Base-by-base conservation (phyloP, 306 rosid genomes). In the Sindora glabra region DNA sequence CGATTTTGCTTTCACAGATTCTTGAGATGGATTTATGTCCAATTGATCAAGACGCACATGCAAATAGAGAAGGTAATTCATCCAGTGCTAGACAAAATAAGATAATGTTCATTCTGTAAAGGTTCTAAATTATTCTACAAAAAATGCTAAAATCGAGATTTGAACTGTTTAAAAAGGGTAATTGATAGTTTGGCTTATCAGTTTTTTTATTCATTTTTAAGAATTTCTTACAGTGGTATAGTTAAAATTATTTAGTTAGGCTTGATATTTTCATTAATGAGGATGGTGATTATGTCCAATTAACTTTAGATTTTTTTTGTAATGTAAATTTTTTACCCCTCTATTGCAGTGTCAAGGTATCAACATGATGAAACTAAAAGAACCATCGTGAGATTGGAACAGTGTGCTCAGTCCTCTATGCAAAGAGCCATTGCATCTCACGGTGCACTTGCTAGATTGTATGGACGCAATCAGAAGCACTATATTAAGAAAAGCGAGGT, bases 21-120 rank as follows among this genome's bases (percentile, higher is more conserved):
- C 92, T 89, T 48, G 87, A 76, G 66, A 89, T 86, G 97, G 97
- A 89, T 76, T 82, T 89, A 65, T 67, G 63, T 71, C 89, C 97
- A 33, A 41, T 24, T 25, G 87, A 79, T 67, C 74, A 81, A 60
- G 92, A 86, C 34, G 23, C 73, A 32, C 34, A 48, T 65, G 53
- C 79, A 65, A 71, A 50, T 27, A 69, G 63, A 65, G 85, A 78
- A 86, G 97, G 97, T 89, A 83, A 79, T 47, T 59, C 57, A 36
- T 66, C 67, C 71, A 12, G 50, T 10, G 10, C 68, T 51, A 40
- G 58, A 51, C 48, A 52, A 30, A 40, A 44, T 34, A 45, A 51
- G 48, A 29, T 11, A 17, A 62, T 62, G 32, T 25, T 14, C 40
- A 26, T 50, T 59, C 50, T 73, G 53, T 48, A 30, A 42, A 30